Evolutionary conservation across 495 filamentous ascomycete genomes (phyloP).

Genomic region (Penicillium flavigenum): DNA sequence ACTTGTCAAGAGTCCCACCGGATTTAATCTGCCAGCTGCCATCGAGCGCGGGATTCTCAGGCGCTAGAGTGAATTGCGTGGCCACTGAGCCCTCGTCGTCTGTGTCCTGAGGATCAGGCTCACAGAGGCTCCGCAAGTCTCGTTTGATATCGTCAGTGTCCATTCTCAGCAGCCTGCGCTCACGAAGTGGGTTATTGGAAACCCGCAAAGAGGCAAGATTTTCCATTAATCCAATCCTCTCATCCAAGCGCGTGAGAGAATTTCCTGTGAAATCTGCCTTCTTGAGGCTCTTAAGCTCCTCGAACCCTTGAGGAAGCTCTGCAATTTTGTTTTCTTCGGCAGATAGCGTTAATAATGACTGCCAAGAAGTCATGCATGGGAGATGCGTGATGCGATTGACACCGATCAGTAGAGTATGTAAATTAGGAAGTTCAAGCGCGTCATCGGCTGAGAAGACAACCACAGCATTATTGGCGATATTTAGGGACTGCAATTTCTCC

Average conservation of each 20-base stretch:
- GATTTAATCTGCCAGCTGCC: constrained; percentile 61
- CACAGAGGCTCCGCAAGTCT: constrained; percentile 66
- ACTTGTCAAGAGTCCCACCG: constrained; percentile 73
- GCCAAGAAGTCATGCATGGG: constrained; percentile 70
- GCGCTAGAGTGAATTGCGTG: constrained; percentile 48
- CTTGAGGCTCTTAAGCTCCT: constrained; percentile 60
- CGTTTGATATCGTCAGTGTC: constrained; percentile 78
- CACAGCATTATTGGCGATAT: constrained; percentile 75
- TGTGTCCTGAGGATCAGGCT: constrained; percentile 52
- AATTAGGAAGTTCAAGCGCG: constrained; percentile 60
- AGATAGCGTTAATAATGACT: constrained; percentile 65
- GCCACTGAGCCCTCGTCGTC: constrained; percentile 46
- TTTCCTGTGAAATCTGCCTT: constrained; percentile 83
- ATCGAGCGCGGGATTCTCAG: constrained; percentile 37
- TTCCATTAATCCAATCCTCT: constrained; percentile 77
- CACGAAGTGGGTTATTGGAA: constrained; percentile 80
- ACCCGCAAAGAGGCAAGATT: constrained; percentile 69
- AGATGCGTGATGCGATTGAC: constrained; percentile 72
- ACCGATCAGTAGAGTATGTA: constrained; percentile 72
- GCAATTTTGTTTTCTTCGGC: constrained; percentile 79
- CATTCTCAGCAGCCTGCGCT: constrained; percentile 80
- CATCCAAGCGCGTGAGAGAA: constrained; percentile 70
- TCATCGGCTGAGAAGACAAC: constrained; percentile 50
- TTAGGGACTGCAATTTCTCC: constrained; percentile 65
- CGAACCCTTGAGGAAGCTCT: constrained; percentile 72